These are phyloP conservation scores for Lactarius indigo DNA, from an alignment of 768 basidiomycete species.

Conservation along the genomic window DNA sequence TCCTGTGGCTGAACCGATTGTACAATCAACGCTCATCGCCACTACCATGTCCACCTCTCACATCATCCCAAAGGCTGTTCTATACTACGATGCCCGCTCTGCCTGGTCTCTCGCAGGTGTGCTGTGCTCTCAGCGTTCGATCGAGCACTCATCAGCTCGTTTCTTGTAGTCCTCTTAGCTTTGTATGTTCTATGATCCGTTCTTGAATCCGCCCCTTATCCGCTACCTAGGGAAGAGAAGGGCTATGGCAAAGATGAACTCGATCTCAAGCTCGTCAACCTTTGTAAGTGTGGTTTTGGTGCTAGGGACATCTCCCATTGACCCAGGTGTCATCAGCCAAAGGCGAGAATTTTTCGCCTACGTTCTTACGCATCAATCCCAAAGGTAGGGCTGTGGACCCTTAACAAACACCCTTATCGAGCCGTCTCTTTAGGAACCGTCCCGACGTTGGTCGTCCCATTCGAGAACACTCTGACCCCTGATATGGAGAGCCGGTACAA, in stretches of 20 bases:
- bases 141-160: background rate
- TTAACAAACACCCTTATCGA: background rate
- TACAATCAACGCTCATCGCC: background rate
- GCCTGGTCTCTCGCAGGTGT: conserved; percentile 65
- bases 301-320: background rate
- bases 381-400: conserved; percentile 46
- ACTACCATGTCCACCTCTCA: conserved; percentile 23
- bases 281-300: conserved; percentile 39
- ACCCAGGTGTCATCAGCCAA: conserved; percentile 43
- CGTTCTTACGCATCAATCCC: conserved; percentile 74
- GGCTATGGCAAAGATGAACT: conserved; percentile 80
- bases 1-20: background rate
- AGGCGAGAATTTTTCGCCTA: conserved; percentile 74
- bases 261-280: conserved; percentile 63
- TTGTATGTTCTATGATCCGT: conserved; percentile 18
- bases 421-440: conserved; percentile 56
- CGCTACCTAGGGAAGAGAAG: conserved; percentile 55
- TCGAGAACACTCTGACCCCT: conserved; percentile 62
- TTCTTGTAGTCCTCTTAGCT: conserved; percentile 20
- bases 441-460: conserved; percentile 82
- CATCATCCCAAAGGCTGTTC: conserved; percentile 66
- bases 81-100: conserved; percentile 63
- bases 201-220: background rate
- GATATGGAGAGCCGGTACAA: conserved; percentile 79
- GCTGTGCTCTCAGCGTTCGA: background rate